These are phyloP conservation scores for Nigrospora sphaerica DNA, from an alignment of 2,329 filamentous ascomycete species.

Conservation along the genomic window DNA sequence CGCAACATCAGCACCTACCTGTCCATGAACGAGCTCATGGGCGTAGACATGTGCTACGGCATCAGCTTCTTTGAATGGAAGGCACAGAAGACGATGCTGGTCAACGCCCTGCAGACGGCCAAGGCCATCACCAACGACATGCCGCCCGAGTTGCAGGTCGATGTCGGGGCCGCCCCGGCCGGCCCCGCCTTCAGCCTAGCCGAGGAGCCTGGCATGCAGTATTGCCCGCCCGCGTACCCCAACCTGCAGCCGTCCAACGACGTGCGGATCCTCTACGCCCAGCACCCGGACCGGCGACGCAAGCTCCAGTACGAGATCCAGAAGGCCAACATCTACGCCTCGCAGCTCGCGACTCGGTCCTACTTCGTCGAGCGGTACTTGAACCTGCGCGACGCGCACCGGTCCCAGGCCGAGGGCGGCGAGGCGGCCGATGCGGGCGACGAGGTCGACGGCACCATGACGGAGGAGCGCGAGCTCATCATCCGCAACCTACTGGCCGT, in stretches of 20 bases:
- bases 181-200: conserved; percentile 13
- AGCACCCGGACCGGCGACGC: conserved; percentile 42
- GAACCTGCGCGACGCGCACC: conserved; percentile 62
- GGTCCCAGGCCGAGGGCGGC: conserved; percentile 35
- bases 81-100: conserved; percentile 67
- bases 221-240: conserved; percentile 43
- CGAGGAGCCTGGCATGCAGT: conserved; percentile 40
- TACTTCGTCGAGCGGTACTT: conserved; percentile 86
- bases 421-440: conserved; percentile 15
- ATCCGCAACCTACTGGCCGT: conserved; percentile 72
- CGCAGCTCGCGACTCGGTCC: conserved; percentile 72
- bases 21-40: conserved; percentile 71
- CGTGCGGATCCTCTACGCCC: conserved; percentile 40
- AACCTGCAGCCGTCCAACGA: conserved; percentile 40
- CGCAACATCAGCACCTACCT: conserved; percentile 70
- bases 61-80: conserved; percentile 71
- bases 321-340: conserved; percentile 83
- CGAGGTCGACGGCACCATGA: conserved; percentile 54
- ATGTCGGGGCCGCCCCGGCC: conserved; percentile 29
- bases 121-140: conserved; percentile 62
- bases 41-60: conserved; percentile 77
- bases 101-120: conserved; percentile 62
- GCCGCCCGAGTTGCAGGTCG: conserved; percentile 61
- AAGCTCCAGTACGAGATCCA: conserved; percentile 79
- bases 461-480: conserved; percentile 71